Evolutionary conservation across 305 asterid species (phyloP).

Genomic region (Euphrasia arctica): DNA sequence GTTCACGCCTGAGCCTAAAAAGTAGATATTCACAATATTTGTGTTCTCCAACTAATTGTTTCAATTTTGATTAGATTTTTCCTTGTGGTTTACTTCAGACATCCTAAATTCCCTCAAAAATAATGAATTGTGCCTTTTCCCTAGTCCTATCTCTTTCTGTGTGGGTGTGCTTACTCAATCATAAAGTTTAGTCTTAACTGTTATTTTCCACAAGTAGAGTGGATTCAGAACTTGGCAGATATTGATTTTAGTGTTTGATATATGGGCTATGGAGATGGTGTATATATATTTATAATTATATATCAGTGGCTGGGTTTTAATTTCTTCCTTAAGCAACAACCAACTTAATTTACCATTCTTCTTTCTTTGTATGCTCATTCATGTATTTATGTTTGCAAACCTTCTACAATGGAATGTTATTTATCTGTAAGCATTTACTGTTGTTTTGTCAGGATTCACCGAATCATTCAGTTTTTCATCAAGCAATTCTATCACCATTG

Average conservation of each 20-base stretch:
- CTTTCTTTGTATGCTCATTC: constrained; percentile 11
- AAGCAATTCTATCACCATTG: constrained; percentile 61
- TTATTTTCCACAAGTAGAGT: constrained; percentile 10
- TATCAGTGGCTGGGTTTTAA: not conserved
- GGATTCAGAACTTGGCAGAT: not conserved
- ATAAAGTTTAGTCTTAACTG: constrained; percentile 3
- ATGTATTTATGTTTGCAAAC: constrained; percentile 20
- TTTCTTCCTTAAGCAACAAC: constrained; percentile 6
- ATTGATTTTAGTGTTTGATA: constrained; percentile 14
- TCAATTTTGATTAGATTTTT: not conserved
- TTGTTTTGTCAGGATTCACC: constrained; percentile 56
- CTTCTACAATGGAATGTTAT: constrained; percentile 13
- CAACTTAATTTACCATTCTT: constrained; percentile 5
- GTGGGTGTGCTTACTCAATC: not conserved
- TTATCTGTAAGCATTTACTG: constrained; percentile 9
- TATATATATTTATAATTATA: constrained; percentile 1
- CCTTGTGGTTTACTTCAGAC: not conserved
- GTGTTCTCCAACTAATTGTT: not conserved
- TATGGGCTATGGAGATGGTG: constrained; percentile 7
- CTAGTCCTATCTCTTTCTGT: not conserved
- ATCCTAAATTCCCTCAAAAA: not conserved
- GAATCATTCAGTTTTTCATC: constrained; percentile 51
- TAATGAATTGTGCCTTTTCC: not conserved
- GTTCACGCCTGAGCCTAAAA: constrained; percentile 8
- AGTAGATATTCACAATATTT: constrained; percentile 12